These are phyloP conservation scores for Linnemannia schmuckeri DNA, from an alignment of 192 early-diverging fungal genomes.

Conservation along the genomic window DNA sequence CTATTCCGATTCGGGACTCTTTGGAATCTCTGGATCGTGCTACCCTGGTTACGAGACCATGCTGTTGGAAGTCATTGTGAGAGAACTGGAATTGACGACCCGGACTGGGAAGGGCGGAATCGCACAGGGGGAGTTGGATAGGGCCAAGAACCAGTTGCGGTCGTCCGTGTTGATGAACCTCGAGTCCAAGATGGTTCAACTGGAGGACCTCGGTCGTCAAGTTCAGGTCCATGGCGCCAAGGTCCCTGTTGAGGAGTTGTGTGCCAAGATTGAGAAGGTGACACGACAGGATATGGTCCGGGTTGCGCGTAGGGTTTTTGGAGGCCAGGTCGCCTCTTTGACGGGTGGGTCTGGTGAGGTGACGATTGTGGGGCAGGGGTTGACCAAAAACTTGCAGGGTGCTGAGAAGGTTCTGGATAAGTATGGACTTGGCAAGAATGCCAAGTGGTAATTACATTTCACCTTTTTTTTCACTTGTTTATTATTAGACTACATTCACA, in stretches of 20 bases:
- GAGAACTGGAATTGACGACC: conserved; percentile 85
- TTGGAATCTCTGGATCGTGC: conserved; percentile 92
- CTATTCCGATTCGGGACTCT: conserved; percentile 91
- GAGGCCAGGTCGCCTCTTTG: conserved; percentile 68
- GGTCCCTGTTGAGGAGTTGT: conserved; percentile 82
- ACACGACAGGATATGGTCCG: conserved; percentile 79
- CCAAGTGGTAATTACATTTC: conserved; percentile 37
- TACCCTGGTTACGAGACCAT: conserved; percentile 80
- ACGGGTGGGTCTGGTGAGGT: conserved; percentile 73
- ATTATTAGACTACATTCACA: neutral
- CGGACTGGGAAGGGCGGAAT: conserved; percentile 57
- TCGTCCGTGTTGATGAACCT: conserved; percentile 93
- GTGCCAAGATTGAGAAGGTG: conserved; percentile 83
- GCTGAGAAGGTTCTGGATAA: conserved; percentile 62
- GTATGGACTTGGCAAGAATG: conserved; percentile 64
- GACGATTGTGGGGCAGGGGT: conserved; percentile 78
- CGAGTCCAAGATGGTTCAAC: conserved; percentile 92
- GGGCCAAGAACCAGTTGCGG: conserved; percentile 98
- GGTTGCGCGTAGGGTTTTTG: conserved; percentile 79
- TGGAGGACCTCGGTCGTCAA: conserved; percentile 96
- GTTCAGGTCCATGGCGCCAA: conserved; percentile 80
- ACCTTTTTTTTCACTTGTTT: neutral
- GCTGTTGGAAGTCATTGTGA: conserved; percentile 84
- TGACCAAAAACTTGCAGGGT: conserved; percentile 59
- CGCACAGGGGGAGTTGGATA: conserved; percentile 73